Percentiles rank a stretch among this genome's conserved stretches.
Conservation (phyloP, 257 asterid species). For the Scutellaria baicalensis region DNA sequence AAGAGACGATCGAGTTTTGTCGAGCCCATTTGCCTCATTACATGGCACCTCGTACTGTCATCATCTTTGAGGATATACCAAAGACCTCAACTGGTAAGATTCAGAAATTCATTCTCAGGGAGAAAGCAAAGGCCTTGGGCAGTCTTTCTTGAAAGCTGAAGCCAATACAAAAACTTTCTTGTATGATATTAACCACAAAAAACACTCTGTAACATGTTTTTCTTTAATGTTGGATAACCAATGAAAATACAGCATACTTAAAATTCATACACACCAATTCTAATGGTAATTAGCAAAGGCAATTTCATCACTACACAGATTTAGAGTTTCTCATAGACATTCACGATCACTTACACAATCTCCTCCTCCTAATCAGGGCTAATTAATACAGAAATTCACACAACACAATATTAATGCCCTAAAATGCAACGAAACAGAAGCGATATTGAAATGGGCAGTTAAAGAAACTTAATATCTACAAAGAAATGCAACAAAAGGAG, state of each 20-base stretch:
- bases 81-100: slow-evolving; percentile 50
- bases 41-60: slow-evolving; percentile 51
- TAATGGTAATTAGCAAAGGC: background rate
- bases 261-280: background rate
- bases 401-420: too few species aligned
- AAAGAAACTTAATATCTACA: background rate
- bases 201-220: too few species aligned
- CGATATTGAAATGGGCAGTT: too few species aligned
- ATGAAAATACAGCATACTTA: background rate
- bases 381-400: background rate
- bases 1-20: slow-evolving; percentile 34
- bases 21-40: slow-evolving; percentile 41
- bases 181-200: too few species aligned
- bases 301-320: background rate
- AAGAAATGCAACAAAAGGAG: background rate
- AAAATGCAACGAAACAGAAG: too few species aligned
- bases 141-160: slow-evolving; percentile 20
- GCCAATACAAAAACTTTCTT: too few species aligned
- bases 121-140: slow-evolving; percentile 43
- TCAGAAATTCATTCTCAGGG: slow-evolving; percentile 49
- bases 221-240: too few species aligned
- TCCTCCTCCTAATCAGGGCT: background rate
- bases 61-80: slow-evolving; percentile 40
- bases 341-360: too few species aligned
- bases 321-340: too few species aligned